These are phyloP conservation scores for Diaporthe amygdali DNA, from an alignment of 2,329 filamentous ascomycete species.

Conservation along the genomic window DNA sequence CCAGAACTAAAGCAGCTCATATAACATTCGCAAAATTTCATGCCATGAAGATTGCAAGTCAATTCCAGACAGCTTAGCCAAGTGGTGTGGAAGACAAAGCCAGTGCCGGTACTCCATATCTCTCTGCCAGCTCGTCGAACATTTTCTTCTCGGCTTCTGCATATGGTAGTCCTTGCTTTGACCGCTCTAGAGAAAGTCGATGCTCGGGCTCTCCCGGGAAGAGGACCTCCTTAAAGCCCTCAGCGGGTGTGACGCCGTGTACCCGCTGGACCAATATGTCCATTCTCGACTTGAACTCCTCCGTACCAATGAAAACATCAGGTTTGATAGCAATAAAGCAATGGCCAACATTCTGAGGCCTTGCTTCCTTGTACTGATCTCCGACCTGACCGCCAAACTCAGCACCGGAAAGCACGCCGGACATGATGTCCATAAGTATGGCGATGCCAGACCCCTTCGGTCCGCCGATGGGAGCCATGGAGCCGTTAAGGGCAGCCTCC, in stretches of 20 bases:
- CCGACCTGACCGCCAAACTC: slow-evolving; percentile 63
- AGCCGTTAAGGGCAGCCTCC: slow-evolving; percentile 27
- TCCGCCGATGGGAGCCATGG: slow-evolving; percentile 56
- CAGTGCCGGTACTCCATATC: background rate
- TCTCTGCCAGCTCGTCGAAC: background rate
- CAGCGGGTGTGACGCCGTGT: background rate
- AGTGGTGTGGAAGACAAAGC: background rate
- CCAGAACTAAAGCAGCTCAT: background rate
- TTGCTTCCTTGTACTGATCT: slow-evolving; percentile 57
- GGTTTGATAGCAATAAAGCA: slow-evolving; percentile 60
- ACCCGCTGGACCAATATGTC: slow-evolving; percentile 27
- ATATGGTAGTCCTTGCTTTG: background rate
- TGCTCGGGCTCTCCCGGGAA: slow-evolving; percentile 7
- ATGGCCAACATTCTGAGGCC: slow-evolving; percentile 58
- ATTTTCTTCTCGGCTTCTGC: slow-evolving; percentile 3
- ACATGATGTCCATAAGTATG: slow-evolving; percentile 71
- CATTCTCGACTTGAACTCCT: slow-evolving; percentile 53
- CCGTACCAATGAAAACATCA: slow-evolving; percentile 55
- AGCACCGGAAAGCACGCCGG: slow-evolving; percentile 60
- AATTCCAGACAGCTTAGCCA: background rate
- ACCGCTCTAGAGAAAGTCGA: background rate
- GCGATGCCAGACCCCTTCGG: slow-evolving; percentile 63
- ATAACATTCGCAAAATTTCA: background rate
- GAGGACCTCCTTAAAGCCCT: background rate
- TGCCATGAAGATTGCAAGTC: too few relatives aligned